phyloP scores from a whole-genome alignment of 148 eudicot species.

The Mesembryanthemum crystallinum region DNA sequence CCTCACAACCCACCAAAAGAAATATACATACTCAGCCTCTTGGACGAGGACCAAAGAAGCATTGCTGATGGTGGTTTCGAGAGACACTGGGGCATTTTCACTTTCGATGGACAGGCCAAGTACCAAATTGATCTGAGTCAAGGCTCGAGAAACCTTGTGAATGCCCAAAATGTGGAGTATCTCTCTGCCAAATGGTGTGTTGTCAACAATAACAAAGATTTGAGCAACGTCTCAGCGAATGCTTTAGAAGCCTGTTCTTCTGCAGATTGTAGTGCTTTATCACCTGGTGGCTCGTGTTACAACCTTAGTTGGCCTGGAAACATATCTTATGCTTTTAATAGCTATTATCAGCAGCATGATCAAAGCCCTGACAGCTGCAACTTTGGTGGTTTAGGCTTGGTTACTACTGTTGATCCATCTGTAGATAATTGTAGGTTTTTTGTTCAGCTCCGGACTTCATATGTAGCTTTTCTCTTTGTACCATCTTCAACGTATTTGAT shows the following conservation, averaged over 20 bases:
- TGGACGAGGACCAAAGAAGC: conserved; percentile 78
- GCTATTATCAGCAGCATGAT: conserved; percentile 80
- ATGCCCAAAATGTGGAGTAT: conserved; percentile 72
- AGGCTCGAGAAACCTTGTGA: conserved; percentile 46
- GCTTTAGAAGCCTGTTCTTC: conserved; percentile 56
- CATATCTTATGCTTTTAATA: conserved; percentile 80
- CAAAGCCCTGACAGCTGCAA: conserved; percentile 71
- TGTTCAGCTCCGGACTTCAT: conserved; percentile 52
- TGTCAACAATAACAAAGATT: conserved; percentile 63
- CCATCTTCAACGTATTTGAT: conserved; percentile 27
- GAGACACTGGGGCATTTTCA: conserved; percentile 86
- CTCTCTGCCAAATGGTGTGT: conserved; percentile 83
- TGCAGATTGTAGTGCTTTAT: conserved; percentile 68
- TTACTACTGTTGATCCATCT: conserved; percentile 86
- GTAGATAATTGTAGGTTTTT: conserved; percentile 62
- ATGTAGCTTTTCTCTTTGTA: conserved; percentile 24
- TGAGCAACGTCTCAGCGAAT: conserved; percentile 53
- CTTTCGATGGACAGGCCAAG: conserved; percentile 94
- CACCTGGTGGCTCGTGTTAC: conserved; percentile 75
- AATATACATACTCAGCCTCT: conserved; percentile 60
- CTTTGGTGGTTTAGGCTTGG: conserved; percentile 81
- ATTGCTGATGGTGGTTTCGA: conserved; percentile 54
- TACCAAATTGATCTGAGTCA: conserved; percentile 55
- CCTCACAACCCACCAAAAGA: conserved; percentile 53
- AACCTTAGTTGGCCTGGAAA: conserved; percentile 79